phyloP scores from a whole-genome alignment of 2,329 filamentous ascomycete species.

The Elsinoe necatrix region DNA sequence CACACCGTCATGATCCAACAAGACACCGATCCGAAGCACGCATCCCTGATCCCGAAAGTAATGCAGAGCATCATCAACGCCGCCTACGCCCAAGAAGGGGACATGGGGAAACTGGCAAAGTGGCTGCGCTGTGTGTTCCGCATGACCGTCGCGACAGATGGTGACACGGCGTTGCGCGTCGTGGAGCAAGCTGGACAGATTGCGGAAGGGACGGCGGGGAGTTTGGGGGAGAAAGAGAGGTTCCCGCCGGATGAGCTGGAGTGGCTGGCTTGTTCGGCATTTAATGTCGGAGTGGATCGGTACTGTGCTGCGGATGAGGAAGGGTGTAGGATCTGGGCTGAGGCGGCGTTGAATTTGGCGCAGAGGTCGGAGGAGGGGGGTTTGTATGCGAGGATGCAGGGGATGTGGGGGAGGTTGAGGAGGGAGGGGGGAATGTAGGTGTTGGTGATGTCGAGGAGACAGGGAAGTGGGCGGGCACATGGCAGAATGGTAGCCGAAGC shows the following conservation, averaged over 20 bases:
- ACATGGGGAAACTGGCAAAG: conserved; percentile 55
- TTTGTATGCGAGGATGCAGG: conserved; percentile 33
- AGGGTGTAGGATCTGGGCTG: conserved; percentile 52
- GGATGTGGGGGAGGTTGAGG: conserved; percentile 22
- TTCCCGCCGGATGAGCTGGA: conserved; percentile 64
- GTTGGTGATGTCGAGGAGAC: background rate
- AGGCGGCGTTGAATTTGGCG: conserved; percentile 54
- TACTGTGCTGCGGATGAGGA: conserved; percentile 49
- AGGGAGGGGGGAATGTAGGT: conserved; percentile 5
- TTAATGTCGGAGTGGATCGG: conserved; percentile 64
- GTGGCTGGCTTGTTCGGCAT: conserved; percentile 62
- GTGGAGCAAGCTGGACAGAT: conserved; percentile 55
- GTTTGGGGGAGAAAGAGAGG: conserved; percentile 21
- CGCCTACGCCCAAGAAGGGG: conserved; percentile 47
- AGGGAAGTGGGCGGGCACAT: too few relatives aligned
- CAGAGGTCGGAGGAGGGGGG: conserved; percentile 47
- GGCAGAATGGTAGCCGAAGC: too few relatives aligned
- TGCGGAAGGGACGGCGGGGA: conserved; percentile 31
- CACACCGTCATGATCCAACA: conserved; percentile 30
- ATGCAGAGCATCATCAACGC: conserved; percentile 63
- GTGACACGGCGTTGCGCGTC: conserved; percentile 39
- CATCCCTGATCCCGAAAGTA: conserved; percentile 23
- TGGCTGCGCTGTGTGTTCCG: conserved; percentile 52
- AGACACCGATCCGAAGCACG: conserved; percentile 19
- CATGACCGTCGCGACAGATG: conserved; percentile 34